Conservation (phyloP, 495 filamentous ascomycete species). For the Trichoderma reesei region DNA sequence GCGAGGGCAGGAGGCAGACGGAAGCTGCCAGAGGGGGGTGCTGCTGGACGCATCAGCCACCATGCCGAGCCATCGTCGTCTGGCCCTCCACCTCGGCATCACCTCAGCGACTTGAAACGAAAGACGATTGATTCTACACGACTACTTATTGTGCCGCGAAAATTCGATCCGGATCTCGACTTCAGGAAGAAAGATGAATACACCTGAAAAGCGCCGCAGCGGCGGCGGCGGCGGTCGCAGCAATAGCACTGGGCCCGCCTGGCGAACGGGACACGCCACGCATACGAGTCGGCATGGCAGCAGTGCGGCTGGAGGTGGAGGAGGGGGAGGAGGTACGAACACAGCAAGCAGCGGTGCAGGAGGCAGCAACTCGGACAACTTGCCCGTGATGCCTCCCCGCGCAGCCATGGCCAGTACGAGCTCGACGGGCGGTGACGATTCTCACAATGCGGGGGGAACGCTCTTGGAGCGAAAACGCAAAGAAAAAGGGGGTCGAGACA, state of each 20-base stretch:
- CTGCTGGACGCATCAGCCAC: slow-evolving; percentile 5
- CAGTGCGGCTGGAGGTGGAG: background rate
- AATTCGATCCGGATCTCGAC: no score
- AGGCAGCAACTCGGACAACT: background rate
- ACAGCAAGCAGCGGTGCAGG: slow-evolving; percentile 7
- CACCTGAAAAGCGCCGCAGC: slow-evolving; percentile 26
- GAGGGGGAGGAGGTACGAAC: background rate
- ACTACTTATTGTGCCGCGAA: no score
- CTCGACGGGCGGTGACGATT: background rate
- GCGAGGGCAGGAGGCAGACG: background rate
- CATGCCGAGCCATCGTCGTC: slow-evolving; percentile 1
- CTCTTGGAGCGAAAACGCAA: background rate
- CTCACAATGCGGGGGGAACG: background rate
- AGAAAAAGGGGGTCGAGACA: background rate
- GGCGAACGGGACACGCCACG: background rate
- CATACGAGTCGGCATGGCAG: background rate
- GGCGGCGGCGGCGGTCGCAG: slow-evolving; percentile 15
- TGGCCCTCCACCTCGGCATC: background rate
- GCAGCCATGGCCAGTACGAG: background rate
- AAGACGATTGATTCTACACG: background rate
- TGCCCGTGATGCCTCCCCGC: slow-evolving; percentile 15
- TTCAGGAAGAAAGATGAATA: slow-evolving; percentile 15
- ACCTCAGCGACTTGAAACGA: background rate
- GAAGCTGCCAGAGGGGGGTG: background rate
- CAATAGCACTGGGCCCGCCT: slow-evolving; percentile 4